phyloP scores from a whole-genome alignment of 108 stramenopile species.

The Parietichytrium sp. region DNA sequence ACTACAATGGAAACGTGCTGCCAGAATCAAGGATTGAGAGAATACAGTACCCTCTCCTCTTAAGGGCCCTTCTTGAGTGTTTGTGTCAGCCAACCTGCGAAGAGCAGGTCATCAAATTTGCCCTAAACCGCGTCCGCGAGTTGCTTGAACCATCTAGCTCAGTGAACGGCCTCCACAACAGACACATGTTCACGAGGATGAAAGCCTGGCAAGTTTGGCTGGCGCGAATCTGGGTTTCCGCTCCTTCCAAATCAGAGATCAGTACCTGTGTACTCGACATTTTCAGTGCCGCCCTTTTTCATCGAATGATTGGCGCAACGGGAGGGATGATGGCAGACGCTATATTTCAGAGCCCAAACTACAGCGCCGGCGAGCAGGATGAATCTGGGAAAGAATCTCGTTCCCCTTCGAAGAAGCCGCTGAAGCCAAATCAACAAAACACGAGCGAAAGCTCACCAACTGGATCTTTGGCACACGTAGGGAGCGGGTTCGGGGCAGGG shows the following conservation, averaged over 20 bases:
- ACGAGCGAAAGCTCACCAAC: too few relatives aligned
- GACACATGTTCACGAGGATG: not conserved
- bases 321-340: too few relatives aligned
- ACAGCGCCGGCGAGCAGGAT: too few relatives aligned
- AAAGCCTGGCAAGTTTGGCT: conserved; percentile 12
- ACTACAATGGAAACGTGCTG: not conserved
- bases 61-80: not conserved
- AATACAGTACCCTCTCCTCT: not conserved
- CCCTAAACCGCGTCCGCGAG: not conserved
- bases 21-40: too few relatives aligned
- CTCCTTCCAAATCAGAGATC: not conserved
- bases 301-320: not conserved
- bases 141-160: not conserved
- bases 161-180: not conserved
- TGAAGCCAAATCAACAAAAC: too few relatives aligned
- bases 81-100: not conserved
- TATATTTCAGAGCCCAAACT: too few relatives aligned
- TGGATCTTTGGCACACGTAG: too few relatives aligned
- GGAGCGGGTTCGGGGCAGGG: too few relatives aligned
- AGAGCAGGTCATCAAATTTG: not conserved
- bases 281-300: not conserved
- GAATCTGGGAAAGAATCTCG: too few relatives aligned
- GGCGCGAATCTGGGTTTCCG: not conserved
- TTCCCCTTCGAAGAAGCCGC: too few relatives aligned
- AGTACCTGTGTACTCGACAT: not conserved